Evolutionary conservation across 2,329 filamentous ascomycete genomes (phyloP), one percentile per base, ranked within the genome.

Genomic region (Fusarium papillatum): DNA sequence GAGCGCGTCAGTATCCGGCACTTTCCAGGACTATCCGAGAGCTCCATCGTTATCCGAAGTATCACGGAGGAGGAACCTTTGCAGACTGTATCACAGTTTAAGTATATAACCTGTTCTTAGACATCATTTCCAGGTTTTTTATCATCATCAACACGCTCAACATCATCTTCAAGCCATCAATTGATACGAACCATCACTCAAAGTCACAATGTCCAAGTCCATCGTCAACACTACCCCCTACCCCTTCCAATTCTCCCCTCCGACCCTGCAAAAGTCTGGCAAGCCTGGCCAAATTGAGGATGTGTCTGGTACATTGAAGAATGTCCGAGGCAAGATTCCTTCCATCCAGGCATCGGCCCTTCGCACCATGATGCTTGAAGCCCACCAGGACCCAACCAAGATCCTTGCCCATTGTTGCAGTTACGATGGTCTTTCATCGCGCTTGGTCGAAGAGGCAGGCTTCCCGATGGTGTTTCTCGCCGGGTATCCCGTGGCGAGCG

Each of bases 401-500:
- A 87, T 88, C 46, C 69, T 88, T 6, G 86, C 87, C 1, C 83
- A 85, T 38, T 78, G 78, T 31, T 87, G 86, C 73, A 82, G 80
- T 39, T 87, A 88, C 50, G 86, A 88, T 57, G 86, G 81, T 0
- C 80, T 88, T 1, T 84, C 82, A 6, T 86, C 86, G 1, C 83
- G 85, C 1, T 79, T 88, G 0, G 82, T 84, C 4, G 84, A 88
- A 68, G 85, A 88, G 71, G 84, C 86, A 6, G 86, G 86, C 0
- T 88, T 88, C 55, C 87, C 86, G 0, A 82, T 87, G 71, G 72
- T 87, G 7, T 88, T 88, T 70, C 80, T 88, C 1, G 82, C 85
- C 0, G 86, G 86, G 0, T 88, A 85, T 71, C 76, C 85, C 0
- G 83, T 88, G 4, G 77, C 86, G 1, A 83, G 80, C 14, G 74